A percentile compares a stretch with the other conserved stretches of the same genome.
Evolutionary conservation across 352 stramenopile species (phyloP).

Genomic region (Phytophthora europaea): DNA sequence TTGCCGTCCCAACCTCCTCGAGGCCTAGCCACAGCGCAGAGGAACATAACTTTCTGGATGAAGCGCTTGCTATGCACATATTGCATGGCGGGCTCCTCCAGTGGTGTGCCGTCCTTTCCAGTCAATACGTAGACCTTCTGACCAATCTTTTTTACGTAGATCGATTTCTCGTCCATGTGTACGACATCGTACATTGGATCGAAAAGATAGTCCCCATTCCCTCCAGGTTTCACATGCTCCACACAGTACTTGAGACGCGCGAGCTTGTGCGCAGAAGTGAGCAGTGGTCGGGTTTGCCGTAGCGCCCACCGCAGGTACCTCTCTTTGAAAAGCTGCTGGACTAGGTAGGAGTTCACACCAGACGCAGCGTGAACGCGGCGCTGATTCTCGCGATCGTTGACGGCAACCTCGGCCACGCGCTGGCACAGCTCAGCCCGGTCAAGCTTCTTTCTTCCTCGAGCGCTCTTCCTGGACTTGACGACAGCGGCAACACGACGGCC

Average conservation of each 20-base stretch:
- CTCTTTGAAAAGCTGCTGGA: slow-evolving; percentile 10
- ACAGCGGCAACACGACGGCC: not conserved
- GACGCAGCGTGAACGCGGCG: not conserved
- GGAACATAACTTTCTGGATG: not conserved
- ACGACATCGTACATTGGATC: slow-evolving; percentile 7
- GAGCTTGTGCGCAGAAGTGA: not conserved
- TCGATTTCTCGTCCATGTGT: slow-evolving; percentile 15
- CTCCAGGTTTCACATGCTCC: not conserved
- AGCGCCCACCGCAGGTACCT: slow-evolving; percentile 6
- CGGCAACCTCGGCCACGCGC: not conserved
- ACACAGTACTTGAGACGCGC: not conserved
- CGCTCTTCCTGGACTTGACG: not conserved
- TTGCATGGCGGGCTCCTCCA: not conserved
- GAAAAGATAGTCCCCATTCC: not conserved
- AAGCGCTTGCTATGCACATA: slow-evolving; percentile 7
- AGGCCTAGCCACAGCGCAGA: slow-evolving; percentile 6
- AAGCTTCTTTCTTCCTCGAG: not conserved
- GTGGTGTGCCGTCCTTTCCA: not conserved
- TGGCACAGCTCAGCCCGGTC: too few species aligned
- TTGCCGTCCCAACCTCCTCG: slow-evolving; percentile 9
- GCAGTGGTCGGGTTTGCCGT: slow-evolving; percentile 3
- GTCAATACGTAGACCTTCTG: slow-evolving; percentile 4
- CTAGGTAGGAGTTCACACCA: not conserved
- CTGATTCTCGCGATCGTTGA: slow-evolving; percentile 1
- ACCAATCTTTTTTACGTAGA: slow-evolving; percentile 5